Evolutionary conservation across 768 basidiomycete species (phyloP).

Genomic region (Mycena belliarum): DNA sequence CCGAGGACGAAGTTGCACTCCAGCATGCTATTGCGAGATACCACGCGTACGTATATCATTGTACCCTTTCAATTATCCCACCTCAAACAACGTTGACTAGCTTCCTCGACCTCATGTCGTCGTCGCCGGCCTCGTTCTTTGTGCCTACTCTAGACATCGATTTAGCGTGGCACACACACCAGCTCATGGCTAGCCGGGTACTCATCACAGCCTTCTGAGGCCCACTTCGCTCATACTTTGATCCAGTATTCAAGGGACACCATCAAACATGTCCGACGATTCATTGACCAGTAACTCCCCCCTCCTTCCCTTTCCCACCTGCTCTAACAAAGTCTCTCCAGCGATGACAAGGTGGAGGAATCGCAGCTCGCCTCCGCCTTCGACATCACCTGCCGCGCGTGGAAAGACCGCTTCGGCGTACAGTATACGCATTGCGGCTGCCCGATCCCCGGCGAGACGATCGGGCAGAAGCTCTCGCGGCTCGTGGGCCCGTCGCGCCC

Average conservation of each 20-base stretch:
- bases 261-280: slow-evolving; percentile 40
- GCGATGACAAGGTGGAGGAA: slow-evolving; percentile 54
- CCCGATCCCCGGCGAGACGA: slow-evolving; percentile 45
- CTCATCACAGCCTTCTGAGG: background rate
- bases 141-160: slow-evolving; percentile 75
- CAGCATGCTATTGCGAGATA: slow-evolving; percentile 56
- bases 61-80: background rate
- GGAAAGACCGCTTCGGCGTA: slow-evolving; percentile 50
- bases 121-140: slow-evolving; percentile 41
- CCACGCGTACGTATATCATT: slow-evolving; percentile 45
- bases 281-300: slow-evolving; percentile 57
- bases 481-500: slow-evolving; percentile 14
- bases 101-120: slow-evolving; percentile 59
- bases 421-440: slow-evolving; percentile 65
- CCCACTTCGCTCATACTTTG: background rate
- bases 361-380: slow-evolving; percentile 43
- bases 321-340: no score
- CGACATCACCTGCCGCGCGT: slow-evolving; percentile 51
- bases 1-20: slow-evolving; percentile 41
- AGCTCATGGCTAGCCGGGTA: slow-evolving; percentile 44
- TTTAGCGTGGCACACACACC: slow-evolving; percentile 76
- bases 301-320: background rate
- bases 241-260: slow-evolving; percentile 49
- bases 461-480: slow-evolving; percentile 43
- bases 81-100: slow-evolving; percentile 17